phyloP scores from a whole-genome alignment of 148 eudicot species.

The Arbutus unedo region DNA sequence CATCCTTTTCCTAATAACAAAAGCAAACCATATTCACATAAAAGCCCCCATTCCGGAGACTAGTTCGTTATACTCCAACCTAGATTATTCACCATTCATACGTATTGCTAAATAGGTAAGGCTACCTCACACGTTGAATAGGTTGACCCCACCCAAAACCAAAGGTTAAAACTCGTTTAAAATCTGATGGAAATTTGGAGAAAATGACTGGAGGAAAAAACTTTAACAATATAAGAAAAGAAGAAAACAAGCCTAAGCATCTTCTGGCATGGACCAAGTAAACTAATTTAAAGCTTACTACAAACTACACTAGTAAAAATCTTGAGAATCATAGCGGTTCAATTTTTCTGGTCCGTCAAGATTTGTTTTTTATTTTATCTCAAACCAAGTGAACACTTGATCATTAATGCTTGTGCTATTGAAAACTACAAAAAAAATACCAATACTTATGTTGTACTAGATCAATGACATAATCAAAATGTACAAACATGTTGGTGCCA shows the following conservation, averaged over 20 bases:
- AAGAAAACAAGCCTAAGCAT: not conserved
- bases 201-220: not conserved
- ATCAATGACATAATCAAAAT: conserved; percentile 3
- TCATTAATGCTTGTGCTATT: not conserved
- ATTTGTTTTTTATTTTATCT: not conserved
- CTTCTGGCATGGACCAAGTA: not conserved
- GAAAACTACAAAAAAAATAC: not conserved
- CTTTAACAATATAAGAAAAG: not conserved
- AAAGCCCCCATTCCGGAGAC: not conserved
- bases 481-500: not conserved
- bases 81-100: not conserved
- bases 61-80: not conserved
- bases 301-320: not conserved
- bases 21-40: not conserved
- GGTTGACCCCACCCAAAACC: not conserved
- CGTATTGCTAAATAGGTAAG: not conserved
- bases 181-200: not conserved
- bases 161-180: not conserved
- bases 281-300: not conserved
- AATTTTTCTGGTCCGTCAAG: not conserved
- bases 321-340: not conserved
- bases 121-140: not conserved
- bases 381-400: conserved; percentile 8
- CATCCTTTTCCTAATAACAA: no score
- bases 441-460: not conserved